phyloP scores from a whole-genome alignment of 345 rosid species.

The thale cress (Arabidopsis thaliana) region DNA sequence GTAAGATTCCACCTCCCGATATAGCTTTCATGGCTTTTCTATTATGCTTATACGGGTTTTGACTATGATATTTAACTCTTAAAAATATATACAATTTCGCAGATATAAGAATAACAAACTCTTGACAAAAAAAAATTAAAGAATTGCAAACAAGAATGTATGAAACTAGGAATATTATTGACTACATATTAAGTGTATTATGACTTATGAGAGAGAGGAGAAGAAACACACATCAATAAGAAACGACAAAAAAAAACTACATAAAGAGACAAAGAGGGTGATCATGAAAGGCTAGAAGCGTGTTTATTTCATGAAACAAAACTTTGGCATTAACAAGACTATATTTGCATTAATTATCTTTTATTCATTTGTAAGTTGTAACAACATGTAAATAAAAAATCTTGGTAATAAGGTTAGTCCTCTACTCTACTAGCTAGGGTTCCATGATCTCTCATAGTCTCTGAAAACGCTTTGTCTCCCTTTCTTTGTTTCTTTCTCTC shows the following conservation, averaged over 20 bases:
- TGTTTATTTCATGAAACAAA: conserved; percentile 13
- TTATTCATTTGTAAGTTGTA: conserved; percentile 23
- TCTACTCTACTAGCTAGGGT: not conserved
- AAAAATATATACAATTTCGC: not conserved
- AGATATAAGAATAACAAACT: conserved; percentile 23
- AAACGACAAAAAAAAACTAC: not conserved
- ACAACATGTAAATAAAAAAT: not conserved
- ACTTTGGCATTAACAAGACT: not conserved
- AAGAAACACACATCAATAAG: not conserved
- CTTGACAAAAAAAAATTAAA: not conserved
- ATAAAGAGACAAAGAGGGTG: not conserved
- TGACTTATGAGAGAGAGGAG: not conserved
- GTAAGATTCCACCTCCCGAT: conserved; percentile 34
- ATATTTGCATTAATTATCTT: not conserved
- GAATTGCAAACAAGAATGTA: not conserved
- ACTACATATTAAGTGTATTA: conserved; percentile 13
- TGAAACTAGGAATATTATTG: conserved; percentile 2
- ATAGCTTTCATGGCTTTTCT: conserved; percentile 38
- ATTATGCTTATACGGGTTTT: conserved; percentile 29
- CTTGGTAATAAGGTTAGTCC: not conserved
- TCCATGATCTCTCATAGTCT: not conserved
- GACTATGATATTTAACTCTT: not conserved
- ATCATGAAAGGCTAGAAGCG: not conserved
- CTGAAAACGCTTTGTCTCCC: not conserved
- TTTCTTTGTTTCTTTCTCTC: not conserved